A percentile compares a stretch with the other conserved stretches of the same genome.
These are phyloP conservation scores for Stenogyne calaminthoides DNA, from an alignment of 305 asterid genomes.

Conservation along the genomic window DNA sequence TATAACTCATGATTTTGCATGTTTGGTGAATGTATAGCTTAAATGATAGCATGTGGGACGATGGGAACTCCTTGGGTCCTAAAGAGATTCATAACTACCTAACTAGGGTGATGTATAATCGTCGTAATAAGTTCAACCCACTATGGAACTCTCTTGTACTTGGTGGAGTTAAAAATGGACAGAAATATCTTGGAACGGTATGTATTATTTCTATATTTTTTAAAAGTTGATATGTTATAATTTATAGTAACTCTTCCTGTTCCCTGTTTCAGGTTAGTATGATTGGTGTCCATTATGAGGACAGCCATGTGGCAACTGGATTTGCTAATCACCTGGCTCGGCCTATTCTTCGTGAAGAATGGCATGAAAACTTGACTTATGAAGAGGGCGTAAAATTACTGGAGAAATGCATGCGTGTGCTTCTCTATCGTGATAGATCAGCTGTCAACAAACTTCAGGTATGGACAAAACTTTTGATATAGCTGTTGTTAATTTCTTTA, in stretches of 20 bases:
- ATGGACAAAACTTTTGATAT: neutral
- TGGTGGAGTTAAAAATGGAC: constrained; percentile 92
- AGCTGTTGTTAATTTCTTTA: neutral
- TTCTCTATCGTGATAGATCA: constrained; percentile 90
- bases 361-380: constrained; percentile 82
- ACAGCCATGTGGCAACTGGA: constrained; percentile 88
- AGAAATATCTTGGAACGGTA: constrained; percentile 94
- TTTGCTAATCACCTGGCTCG: constrained; percentile 95
- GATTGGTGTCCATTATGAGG: constrained; percentile 96
- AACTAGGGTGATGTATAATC: constrained; percentile 85
- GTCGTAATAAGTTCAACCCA: constrained; percentile 94
- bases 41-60: constrained; percentile 94
- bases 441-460: constrained; percentile 98
- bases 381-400: constrained; percentile 87
- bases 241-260: neutral
- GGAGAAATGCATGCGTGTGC: constrained; percentile 98
- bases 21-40: constrained; percentile 55
- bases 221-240: neutral
- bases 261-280: constrained; percentile 66
- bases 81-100: constrained; percentile 91
- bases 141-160: constrained; percentile 92
- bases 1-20: constrained; percentile 30
- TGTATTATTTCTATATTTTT: constrained; percentile 25
- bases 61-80: constrained; percentile 95
- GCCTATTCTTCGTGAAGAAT: constrained; percentile 88